Evolutionary conservation across 108 stramenopile species (phyloP).

Genomic region (Hondaea fermentalgiana): DNA sequence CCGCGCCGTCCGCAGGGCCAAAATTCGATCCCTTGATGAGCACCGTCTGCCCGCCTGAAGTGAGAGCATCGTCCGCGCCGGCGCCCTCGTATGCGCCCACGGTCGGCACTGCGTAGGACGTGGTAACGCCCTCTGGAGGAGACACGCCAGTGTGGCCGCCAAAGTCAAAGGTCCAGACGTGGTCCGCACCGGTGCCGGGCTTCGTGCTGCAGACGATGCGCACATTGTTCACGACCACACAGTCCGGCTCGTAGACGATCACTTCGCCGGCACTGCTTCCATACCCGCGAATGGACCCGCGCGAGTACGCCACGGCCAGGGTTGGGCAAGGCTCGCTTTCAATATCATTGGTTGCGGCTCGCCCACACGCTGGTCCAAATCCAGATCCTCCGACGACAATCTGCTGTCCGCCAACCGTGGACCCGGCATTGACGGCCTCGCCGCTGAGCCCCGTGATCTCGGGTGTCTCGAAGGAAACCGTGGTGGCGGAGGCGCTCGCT

Average conservation of each 20-base stretch:
- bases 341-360: neutral
- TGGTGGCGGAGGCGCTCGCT: neutral
- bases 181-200: slow-evolving; percentile 28
- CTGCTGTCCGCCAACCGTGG: slow-evolving; percentile 17
- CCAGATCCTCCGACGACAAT: neutral
- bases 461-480: neutral
- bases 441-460: slow-evolving; percentile 10
- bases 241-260: slow-evolving; percentile 2
- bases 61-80: neutral
- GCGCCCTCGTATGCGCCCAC: neutral
- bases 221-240: neutral
- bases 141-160: neutral
- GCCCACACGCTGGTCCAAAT: slow-evolving; percentile 19
- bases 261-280: neutral
- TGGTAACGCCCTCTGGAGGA: neutral
- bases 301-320: slow-evolving; percentile 12
- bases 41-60: neutral
- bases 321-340: neutral
- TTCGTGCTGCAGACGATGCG: slow-evolving; percentile 21
- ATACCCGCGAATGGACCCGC: neutral
- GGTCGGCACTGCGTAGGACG: neutral
- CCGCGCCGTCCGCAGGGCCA: neutral
- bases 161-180: neutral
- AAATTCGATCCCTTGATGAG: neutral
- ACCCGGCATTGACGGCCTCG: slow-evolving; percentile 13